Base-by-base conservation (phyloP, 495 filamentous ascomycete species). In the Penicillium waksmanii region DNA sequence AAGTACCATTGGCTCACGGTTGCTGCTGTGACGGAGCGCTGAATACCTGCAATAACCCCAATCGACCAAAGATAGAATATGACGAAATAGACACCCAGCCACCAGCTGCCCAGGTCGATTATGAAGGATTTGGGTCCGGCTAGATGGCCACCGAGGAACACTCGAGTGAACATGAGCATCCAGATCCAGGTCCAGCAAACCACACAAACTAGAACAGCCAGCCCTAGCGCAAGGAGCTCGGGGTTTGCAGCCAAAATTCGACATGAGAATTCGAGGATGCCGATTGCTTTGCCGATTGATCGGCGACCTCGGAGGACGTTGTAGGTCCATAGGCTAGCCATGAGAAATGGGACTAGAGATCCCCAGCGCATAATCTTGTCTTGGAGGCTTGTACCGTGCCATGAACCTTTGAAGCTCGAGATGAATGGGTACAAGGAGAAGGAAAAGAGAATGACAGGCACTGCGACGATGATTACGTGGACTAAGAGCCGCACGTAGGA, bases 1-100 rank as follows among this genome's bases (percentile, higher is more conserved):
- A 98, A 98, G 71, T 98, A 98, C 95, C 95, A 98, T 71, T 98
- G 96, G 18, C 89, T 93, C 36, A 98, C 95, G 11, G 94, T 96
- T 50, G 96, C 96, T 46, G 93, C 93, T 15, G 95, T 96, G 18
- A 93, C 93, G 42, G 91, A 84, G 56, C 95, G 88, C 67, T 98
- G 94, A 19, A 98, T 82, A 33, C 92, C 92, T 31, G 89, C 84
- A 65, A 93, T 83, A 54, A 98, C 84, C 18, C 89, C 89, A 18
- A 97, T 79, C 1, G 93, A 96, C 95, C 95, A 98, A 58, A 98
- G 80, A 66, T 97, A 98, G 76, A 97, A 89, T 42, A 98, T 75
- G 43, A 96, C 85, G 76, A 97, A 98, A 71, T 88, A 96, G 36
- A 84, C 78, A 38, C 89, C 95, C 12, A 98, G 80, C 87, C 90